Base-by-base conservation (phyloP, 2,329 filamentous ascomycete genomes). In the Calonectria fujianensis region DNA sequence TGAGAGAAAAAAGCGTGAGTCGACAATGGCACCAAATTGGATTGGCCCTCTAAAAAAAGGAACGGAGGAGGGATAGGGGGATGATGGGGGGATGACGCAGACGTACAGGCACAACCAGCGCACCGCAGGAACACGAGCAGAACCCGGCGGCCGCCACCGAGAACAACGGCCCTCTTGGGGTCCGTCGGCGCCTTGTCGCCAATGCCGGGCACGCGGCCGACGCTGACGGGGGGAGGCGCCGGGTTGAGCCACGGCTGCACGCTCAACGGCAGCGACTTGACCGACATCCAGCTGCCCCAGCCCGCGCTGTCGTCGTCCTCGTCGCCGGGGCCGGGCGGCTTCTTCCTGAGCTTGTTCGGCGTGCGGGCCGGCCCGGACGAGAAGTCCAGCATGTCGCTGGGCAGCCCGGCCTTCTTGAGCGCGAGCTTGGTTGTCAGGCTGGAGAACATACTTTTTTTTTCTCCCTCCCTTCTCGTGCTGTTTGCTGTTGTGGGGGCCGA, bases 381-480 rank as follows among this genome's bases (percentile, higher is more conserved):
- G 37, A 86, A 83, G 68, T 88, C 85, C 71, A 92, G 83, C 61
- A 87, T 83, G 77, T 91, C 85, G 82, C 85, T 88, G 50, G 89
- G 86, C 70, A 92, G 82, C 80, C 91, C 90, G 66, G 87, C 87
- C 81, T 90, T 91, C 77, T 87, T 90, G 78, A 92, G 85, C 75
- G 90, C 91, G 76, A 92, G 84, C 83, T 92, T 92, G 59, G 90
- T 90, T 20, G 88, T 87, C 72, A 92, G 83, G 76, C 85, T 89
- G 79, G 88, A 88, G 80, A 92, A 87, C 90, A 92, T 92, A 35
- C 35, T 70, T 80, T 59, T 45, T n/a, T 16, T 14, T 29, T 27
- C 27, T 27, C 1, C 5, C 11, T 31, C 14, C 50, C 16, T 41
- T 35, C 39, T 11, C 4, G 8, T 65, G 61, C 61, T 65, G 61